A percentile compares a stretch with the other conserved stretches of the same genome.
These are phyloP conservation scores for Pythium guiyangense DNA, from an alignment of 352 stramenopile species.

Conservation along the genomic window DNA sequence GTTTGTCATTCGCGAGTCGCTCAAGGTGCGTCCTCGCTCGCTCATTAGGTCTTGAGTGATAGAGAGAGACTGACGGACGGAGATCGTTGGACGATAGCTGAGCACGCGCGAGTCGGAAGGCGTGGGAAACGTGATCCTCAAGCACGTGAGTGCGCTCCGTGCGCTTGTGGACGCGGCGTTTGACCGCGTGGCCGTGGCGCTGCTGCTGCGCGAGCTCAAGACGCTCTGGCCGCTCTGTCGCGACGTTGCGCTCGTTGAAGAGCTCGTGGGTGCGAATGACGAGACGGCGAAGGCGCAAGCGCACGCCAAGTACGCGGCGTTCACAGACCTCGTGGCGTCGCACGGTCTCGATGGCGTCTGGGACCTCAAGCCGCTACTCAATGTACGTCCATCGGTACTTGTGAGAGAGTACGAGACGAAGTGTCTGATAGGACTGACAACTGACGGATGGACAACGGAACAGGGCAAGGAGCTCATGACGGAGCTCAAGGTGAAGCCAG, in stretches of 20 bases:
- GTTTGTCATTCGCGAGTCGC: slow-evolving; percentile 53
- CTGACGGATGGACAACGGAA: too few species aligned
- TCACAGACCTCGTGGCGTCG: slow-evolving; percentile 24
- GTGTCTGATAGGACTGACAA: too few species aligned
- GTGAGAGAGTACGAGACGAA: too few species aligned
- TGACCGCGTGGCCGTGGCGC: slow-evolving; percentile 43
- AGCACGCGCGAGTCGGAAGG: slow-evolving; percentile 59
- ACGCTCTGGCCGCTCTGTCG: slow-evolving; percentile 51
- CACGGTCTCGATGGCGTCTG: slow-evolving; percentile 40
- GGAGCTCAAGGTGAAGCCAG: slow-evolving; percentile 46
- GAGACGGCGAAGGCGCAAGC: too few species aligned
- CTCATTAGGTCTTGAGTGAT: too few species aligned
- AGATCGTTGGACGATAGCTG: too few species aligned
- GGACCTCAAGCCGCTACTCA: slow-evolving; percentile 64
- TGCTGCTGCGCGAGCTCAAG: slow-evolving; percentile 58
- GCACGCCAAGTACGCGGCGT: slow-evolving; percentile 28
- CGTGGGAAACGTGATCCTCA: slow-evolving; percentile 49
- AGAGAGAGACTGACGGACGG: too few species aligned
- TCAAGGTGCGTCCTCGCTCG: slow-evolving; percentile 54
- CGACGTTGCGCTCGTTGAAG: slow-evolving; percentile 47
- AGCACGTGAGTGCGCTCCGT: slow-evolving; percentile 30
- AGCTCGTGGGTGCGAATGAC: slow-evolving; percentile 30
- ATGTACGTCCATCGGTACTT: slow-evolving; percentile 36
- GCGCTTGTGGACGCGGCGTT: slow-evolving; percentile 20
- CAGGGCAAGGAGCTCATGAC: slow-evolving; percentile 12